A percentile compares a stretch with the other conserved stretches of the same genome.
These are phyloP conservation scores for Suillus luteus DNA, from an alignment of 768 basidiomycete genomes.

Conservation along the genomic window DNA sequence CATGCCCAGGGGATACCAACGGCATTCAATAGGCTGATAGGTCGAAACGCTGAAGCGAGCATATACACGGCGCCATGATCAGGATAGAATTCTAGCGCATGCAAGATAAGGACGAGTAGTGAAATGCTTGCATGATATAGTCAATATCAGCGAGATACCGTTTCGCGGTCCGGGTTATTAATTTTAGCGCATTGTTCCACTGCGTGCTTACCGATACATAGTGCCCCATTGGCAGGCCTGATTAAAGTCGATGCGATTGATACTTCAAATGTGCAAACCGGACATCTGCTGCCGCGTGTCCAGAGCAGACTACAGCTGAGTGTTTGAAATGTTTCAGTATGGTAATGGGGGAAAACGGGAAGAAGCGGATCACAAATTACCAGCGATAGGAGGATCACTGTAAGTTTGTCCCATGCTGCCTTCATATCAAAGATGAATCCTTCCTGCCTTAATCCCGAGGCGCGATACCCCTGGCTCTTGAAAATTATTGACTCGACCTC, in stretches of 20 bases:
- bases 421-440: not conserved
- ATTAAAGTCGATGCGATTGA: not conserved
- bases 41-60: not conserved
- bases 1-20: not conserved
- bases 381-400: not conserved
- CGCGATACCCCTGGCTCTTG: not conserved
- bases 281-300: not conserved
- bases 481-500: not conserved
- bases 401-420: not conserved
- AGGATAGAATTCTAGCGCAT: not conserved
- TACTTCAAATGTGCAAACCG: not conserved
- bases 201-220: not conserved
- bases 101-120: not conserved
- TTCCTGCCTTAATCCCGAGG: not conserved
- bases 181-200: not conserved
- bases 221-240: not conserved
- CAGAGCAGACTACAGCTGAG: too few species aligned
- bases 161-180: not conserved
- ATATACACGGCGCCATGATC: not conserved
- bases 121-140: not conserved
- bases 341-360: not conserved
- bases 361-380: not conserved
- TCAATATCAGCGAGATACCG: not conserved
- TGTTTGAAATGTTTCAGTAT: not conserved
- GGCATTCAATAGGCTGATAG: not conserved